Conservation (phyloP, 108 stramenopile genomes). For the Cyclotella atomus region DNA sequence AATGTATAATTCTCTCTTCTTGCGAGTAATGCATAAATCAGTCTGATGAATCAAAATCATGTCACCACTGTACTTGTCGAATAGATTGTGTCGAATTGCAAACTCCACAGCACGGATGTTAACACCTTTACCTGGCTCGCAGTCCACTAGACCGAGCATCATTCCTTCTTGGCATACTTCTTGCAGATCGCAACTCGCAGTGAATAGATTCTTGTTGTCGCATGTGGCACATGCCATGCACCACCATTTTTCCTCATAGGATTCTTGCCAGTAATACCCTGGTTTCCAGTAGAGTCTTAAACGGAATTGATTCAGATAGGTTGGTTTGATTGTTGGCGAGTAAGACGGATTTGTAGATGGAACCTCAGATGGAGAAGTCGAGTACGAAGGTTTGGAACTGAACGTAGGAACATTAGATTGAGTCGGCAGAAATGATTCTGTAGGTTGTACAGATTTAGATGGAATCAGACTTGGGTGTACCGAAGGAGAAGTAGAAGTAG, state of each 20-base stretch:
- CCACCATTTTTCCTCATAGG: constrained; percentile 13
- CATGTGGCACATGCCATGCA: constrained; percentile 26
- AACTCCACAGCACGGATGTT: background rate
- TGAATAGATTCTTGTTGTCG: constrained; percentile 8
- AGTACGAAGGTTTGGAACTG: constrained; percentile 6
- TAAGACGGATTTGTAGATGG: background rate
- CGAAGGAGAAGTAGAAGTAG: background rate
- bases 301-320: background rate
- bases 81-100: background rate
- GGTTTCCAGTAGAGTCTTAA: constrained; percentile 15
- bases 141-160: constrained; percentile 8
- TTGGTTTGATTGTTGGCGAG: constrained; percentile 10
- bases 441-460: background rate
- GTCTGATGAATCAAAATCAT: background rate
- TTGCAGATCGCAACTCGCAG: constrained; percentile 1
- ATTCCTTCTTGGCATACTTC: constrained; percentile 9
- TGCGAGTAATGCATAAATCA: constrained; percentile 13
- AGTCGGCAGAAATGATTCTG: background rate
- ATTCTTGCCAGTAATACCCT: constrained; percentile 19
- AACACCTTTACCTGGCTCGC: constrained; percentile 9
- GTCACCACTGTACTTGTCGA: background rate
- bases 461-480: background rate
- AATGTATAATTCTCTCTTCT: background rate
- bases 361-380: constrained; percentile 1
- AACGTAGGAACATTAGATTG: background rate